Base-by-base conservation (phyloP, 352 stramenopile genomes). In the Globisporangium radiosum region DNA sequence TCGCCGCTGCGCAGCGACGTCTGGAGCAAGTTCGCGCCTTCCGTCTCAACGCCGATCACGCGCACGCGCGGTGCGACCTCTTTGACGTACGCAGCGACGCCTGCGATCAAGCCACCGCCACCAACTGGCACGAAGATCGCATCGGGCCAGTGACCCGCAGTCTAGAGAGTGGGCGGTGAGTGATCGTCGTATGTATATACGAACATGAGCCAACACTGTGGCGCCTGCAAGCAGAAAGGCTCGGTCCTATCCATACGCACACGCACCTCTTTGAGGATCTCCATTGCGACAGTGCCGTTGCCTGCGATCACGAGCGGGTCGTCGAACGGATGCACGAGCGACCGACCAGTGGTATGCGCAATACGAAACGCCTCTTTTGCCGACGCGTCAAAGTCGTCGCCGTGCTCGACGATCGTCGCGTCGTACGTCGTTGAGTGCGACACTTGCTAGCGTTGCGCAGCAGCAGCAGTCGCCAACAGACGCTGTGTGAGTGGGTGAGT, bases 321-420 rank as follows among this genome's bases (percentile, higher is more conserved):
- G 71, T 99, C 95, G 70, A 99, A 99, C 39, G 96, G 96, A 70
- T 99, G 96, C 40, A 99, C 88, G 56, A 99, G 89, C 37, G 93
- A 95, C 38, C 97, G 79, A 0, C 92, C 90, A 59, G 99, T 92
- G 37, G 90, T 84, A 19, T 88, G 69, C 13, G 94, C 83, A 43
- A 99, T 84, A 50, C 94, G 78, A 49, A 90, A 95, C 7, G 95
- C 94, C 65, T 98, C 94, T 65, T 88, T 88, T 57, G 87, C 60
- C 6, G 97, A 96, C 54, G 97, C 96, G 63, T 99, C 92, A 72
- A 99, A 99, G 73, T 98, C 97, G 13, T 95, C 83, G 36, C 97
- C 97, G 71, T 98, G 85, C 57, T 99, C 83, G 53, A 96, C 75
- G 47, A 99, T 95, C 58, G 90, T 92, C 15, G 98, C 55, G 89